These are phyloP conservation scores for Triticum monococcum DNA, from an alignment of 176 grass and related monocot genomes.

Conservation along the genomic window DNA sequence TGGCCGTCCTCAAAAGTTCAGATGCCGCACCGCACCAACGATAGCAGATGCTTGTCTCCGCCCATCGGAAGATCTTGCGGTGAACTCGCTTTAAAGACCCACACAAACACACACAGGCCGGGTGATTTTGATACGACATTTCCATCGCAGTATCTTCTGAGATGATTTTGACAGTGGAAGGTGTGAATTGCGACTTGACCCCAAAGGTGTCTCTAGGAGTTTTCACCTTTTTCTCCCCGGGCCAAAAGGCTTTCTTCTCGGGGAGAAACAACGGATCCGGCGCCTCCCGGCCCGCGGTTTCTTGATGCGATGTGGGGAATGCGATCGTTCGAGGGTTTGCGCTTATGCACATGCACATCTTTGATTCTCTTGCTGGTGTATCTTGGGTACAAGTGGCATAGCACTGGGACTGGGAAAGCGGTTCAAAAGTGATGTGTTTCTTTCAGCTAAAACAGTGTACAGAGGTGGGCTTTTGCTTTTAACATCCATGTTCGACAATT, in stretches of 20 bases:
- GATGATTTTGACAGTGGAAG: neutral
- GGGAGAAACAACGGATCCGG: too few relatives aligned
- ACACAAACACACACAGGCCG: neutral
- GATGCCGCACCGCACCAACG: neutral
- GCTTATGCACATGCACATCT: neutral
- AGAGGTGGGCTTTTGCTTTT: neutral
- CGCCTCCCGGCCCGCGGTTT: too few relatives aligned
- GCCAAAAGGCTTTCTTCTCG: too few relatives aligned
- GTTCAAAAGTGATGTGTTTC: neutral
- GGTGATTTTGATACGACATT: neutral
- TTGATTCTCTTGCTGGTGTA: neutral
- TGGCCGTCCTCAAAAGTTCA: neutral
- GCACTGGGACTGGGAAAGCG: neutral
- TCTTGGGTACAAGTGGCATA: neutral
- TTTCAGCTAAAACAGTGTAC: neutral
- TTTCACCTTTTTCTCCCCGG: too few relatives aligned
- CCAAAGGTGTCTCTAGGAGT: too few relatives aligned
- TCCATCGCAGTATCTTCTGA: too few relatives aligned
- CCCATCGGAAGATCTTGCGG: neutral
- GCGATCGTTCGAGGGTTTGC: too few relatives aligned
- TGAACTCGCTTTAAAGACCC: neutral
- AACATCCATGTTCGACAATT: too few relatives aligned
- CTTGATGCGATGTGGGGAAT: too few relatives aligned
- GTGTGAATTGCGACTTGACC: too few relatives aligned
- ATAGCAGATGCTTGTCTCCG: too few relatives aligned